Evolutionary conservation across 371 early-diverging fungal genomes (phyloP), one percentile per base, ranked within the genome.

Genomic region (Lichtheimia ornata): DNA sequence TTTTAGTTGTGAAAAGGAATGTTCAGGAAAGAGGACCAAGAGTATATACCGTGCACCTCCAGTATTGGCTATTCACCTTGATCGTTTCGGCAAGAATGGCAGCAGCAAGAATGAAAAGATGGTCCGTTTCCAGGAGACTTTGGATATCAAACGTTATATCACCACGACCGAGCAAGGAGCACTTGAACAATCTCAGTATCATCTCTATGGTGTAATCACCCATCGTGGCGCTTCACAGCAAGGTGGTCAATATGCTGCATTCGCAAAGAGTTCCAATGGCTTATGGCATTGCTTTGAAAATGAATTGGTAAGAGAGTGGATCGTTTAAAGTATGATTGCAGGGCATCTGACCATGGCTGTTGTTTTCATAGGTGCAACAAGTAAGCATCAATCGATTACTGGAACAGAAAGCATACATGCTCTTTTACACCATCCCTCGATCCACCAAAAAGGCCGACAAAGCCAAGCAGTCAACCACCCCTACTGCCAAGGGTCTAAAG

Each of bases 231-330:
- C 83, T 20, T 81, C 89, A 0, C 77, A 82, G 42, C 82, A 87
- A 51, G 89, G 90, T 28, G 95, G 96, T 13, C 94, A 91, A 68
- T 94, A 92, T 74, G 88, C 84, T 61, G 82, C 89, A 28, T 96
- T 82, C 71, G 89, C 93, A 25, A 90, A 90, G 67, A 82, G 87
- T 7, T 77, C 93, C 1, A 87, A 88, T 56, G 93, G 93, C n/a
- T 70, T 84, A 11, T 93, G 92, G 93, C 91, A 92, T 62, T 84
- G 84, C 35, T 89, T 93, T 86, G 87, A 96, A 63, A 94, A 94
- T 66, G 83, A 85, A 35, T 69, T 62, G 54, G 94, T 92, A 64
- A 75, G 77, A 54, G 18, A 24, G 22, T 22, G 22, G 22, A 22
- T 22, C 2, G 2, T 22, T 22, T 22, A 22, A 22, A 1, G 22